Evolutionary conservation across 495 filamentous ascomycete genomes (phyloP), one percentile per base, ranked within the genome.

Genomic region (Aspergillus asperescens): DNA sequence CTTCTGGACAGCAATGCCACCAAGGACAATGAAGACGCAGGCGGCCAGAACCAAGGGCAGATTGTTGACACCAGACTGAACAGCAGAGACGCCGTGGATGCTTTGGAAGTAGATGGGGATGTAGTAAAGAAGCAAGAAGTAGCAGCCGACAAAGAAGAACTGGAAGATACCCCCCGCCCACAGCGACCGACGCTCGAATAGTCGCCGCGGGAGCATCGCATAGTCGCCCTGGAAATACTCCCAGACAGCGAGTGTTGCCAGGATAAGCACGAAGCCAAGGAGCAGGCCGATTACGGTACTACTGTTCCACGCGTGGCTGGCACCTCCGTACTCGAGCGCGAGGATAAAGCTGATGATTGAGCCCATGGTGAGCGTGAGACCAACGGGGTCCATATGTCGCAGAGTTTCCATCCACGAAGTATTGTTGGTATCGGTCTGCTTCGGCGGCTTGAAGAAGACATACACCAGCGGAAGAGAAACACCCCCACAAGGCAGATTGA

Each of bases 401-500:
- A 72, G 48, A 4, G 58, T 57, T 67, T 73, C 65, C 40, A 52
- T 63, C 15, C 50, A 44, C 7, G 58, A 55, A 13, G 59, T 55
- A 52, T 29, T 6, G 24, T 20, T 2, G 56, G 52, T 27, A 52
- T 57, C 7, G 55, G n/a, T 18, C 39, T 23, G 15, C 15, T 0
- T 56, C 60, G n/a, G 49, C 7, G 15, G 1, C 9, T 74, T 62
- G 35, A 84, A 61, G 55, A 81, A 74, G 50, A 84, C 60, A 15
- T 80, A 56, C 28, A 84, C 74, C 7, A 76, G 72, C 0, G 67
- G 44, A 46, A 81, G 77, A 1, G 79, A 74, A 6, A 79, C 43
- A 10, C 72, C 82, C 6, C 83, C 84, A 29, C 86, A 72, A 4
- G 84, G 83, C 13, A 88, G 65, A 47, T 89, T 89, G 67, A 86